Percentiles rank a stretch among this genome's conserved stretches.
These are phyloP conservation scores for Ceratocystis variospora DNA, from an alignment of 2,329 filamentous ascomycete species.

Conservation along the genomic window DNA sequence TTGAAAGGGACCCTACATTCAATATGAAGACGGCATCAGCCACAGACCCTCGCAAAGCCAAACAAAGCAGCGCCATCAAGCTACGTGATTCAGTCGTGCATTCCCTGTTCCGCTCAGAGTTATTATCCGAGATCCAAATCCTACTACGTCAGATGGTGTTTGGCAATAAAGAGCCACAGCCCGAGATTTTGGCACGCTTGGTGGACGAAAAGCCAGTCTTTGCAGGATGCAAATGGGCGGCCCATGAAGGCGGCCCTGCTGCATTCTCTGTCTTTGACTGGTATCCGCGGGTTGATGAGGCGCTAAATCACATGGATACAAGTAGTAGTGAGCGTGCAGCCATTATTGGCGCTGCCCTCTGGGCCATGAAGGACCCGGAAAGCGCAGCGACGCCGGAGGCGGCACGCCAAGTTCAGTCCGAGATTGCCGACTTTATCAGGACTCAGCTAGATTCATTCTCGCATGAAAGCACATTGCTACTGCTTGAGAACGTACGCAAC, in stretches of 20 bases:
- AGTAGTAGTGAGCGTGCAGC: not conserved
- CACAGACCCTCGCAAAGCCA: conserved; percentile 9
- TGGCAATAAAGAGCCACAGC: not conserved
- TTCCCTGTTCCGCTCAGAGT: not conserved
- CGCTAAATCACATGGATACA: not conserved
- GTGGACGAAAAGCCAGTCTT: not conserved
- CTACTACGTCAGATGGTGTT: not conserved
- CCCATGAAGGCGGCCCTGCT: conserved; percentile 4
- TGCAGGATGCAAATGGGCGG: conserved; percentile 10
- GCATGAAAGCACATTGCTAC: not conserved
- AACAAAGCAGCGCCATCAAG: conserved; percentile 16
- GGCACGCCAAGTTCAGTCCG: not conserved
- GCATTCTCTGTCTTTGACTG: conserved; percentile 14
- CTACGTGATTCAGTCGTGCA: conserved; percentile 9
- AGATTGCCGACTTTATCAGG: not conserved
- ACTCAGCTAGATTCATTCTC: not conserved
- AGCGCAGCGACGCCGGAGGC: conserved; percentile 1
- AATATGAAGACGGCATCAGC: not conserved
- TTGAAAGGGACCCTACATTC: conserved; percentile 9
- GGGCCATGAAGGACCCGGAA: not conserved
- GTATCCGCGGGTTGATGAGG: conserved; percentile 14
- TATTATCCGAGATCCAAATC: not conserved
- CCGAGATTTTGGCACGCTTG: not conserved
- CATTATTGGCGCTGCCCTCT: not conserved
- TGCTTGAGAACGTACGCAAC: not conserved